Base-by-base conservation (phyloP, 2,329 filamentous ascomycete genomes). In the Fusarium sp. region DNA sequence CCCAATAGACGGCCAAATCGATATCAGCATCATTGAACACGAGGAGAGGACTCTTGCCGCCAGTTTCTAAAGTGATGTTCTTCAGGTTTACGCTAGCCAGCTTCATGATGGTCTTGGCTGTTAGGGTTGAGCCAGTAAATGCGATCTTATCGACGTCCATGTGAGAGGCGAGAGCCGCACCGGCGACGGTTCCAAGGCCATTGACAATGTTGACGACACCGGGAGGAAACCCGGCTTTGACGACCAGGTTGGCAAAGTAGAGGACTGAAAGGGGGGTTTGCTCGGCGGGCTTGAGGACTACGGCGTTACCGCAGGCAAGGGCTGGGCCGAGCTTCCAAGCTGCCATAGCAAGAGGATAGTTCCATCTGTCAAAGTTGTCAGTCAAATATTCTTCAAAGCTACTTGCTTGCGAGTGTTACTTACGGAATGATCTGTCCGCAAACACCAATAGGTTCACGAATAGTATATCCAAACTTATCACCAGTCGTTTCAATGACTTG, bases 161-260 rank as follows among this genome's bases (percentile, higher is more conserved):
- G 77, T 95, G 93, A 42, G 86, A 85, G 3, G 89, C 90, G 12
- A 95, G 85, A 0, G 91, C 90, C 8, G 89, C 85, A 15, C 93
- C 93, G 0, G 91, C 90, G 38, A 90, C 89, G 30, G 85, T 85
- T 30, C 92, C 92, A 56, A 89, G 85, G 1, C 93, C 93, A 67
- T 93, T 93, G 61, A 94, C 78, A 61, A 95, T 87, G 79, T 95
- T 95, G 71, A 95, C 80, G 7, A 95, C 92, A 42, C 93, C 93
- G 1, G 92, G 88, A 5, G 93, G 93, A 76, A 95, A 95, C 0
- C 92, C 92, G 11, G 91, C 92, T 75, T 94, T 86, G 67, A 89
- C 88, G 69, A 94, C 85, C 26, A 95, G 83, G 7, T 85, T 88
- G 3, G 87, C 92, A 4, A 95, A 82, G 73, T 90, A 89, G 6